Evolutionary conservation across 23 red algal genomes (phyloP), one percentile per base, ranked within the genome.

Genomic region (Gracilaria domingensis): DNA sequence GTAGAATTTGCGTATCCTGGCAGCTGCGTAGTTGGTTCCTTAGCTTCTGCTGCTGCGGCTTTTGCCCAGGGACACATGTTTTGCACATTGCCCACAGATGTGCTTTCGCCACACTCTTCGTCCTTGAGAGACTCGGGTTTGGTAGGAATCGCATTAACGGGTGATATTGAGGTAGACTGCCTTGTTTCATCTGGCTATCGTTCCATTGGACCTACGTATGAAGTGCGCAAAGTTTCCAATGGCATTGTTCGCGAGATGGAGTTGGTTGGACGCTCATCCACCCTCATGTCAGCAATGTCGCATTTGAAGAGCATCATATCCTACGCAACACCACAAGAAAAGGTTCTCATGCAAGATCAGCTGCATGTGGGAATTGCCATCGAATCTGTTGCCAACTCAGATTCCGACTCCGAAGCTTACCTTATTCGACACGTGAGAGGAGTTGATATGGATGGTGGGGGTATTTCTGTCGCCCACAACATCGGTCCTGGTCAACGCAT

Each of bases 41-140:
- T 88, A 32, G 83, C 92, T 11, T 64, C 45, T 75, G 73, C 92
- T 32, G 83, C 72, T 61, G 75, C 65, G 4, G 75, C 82, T 73
- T 75, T 79, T 87, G 13, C 92, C 2, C 30, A 75, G 34, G 92
- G 92, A 29, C 84, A 88, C 32, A 64, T 95, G 75, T 84, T 89
- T 66, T 95, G 93, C 34, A 95, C 93, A 48, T 75, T 95, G 44
- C 93, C 93, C 23, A 67, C 78, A 34, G 93, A 95, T 50, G 79
- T 95, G 0, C 76, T 95, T 39, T 77, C 73, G 35, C 49, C 66
- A 61, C 72, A 78, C 51, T 64, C 53, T 42, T 67, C 71, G 16
- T 77, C 75, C 11, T 14, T 95, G 65, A 55, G 85, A 66, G 84
- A 88, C 49, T 89, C 75, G 25, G 93, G 83, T n/a, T 24, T 84